Percentiles rank a stretch among this genome's conserved stretches.
Conservation (phyloP, 139 green algal genomes). For the Closterium sp. region DNA sequence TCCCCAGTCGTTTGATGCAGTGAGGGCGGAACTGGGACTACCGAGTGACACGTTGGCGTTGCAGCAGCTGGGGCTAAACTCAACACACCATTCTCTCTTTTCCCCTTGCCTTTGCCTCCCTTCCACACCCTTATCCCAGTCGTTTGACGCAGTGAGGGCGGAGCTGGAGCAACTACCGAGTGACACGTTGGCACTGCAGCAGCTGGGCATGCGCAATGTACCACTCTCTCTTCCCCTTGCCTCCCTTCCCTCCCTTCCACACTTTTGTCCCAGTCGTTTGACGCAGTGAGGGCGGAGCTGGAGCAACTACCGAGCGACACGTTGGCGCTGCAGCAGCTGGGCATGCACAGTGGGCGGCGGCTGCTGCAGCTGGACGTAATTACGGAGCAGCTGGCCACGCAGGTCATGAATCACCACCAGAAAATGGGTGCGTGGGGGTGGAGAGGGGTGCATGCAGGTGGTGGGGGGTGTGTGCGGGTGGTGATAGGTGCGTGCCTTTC, state of each 20-base stretch:
- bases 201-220: too few species aligned
- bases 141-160: too few species aligned
- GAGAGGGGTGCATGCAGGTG: not conserved
- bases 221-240: not conserved
- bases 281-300: not conserved
- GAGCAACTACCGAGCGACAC: not conserved
- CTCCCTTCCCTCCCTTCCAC: too few species aligned
- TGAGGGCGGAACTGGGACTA: too few species aligned
- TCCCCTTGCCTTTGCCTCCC: too few species aligned
- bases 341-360: conserved; percentile 4
- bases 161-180: too few species aligned
- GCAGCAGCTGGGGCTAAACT: too few species aligned
- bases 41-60: too few species aligned
- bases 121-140: too few species aligned
- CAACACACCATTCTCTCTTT: too few species aligned
- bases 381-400: conserved; percentile 34
- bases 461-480: not conserved
- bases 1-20: too few species aligned
- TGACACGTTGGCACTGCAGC: too few species aligned
- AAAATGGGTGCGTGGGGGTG: conserved; percentile 29
- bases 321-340: not conserved
- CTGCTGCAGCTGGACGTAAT: conserved; percentile 33
- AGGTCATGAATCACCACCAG: conserved; percentile 51
- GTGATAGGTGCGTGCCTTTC: not conserved
- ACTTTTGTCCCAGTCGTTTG: not conserved